Conservation (phyloP, 108 stramenopile species). For the Fragilaria crotonensis region DNA sequence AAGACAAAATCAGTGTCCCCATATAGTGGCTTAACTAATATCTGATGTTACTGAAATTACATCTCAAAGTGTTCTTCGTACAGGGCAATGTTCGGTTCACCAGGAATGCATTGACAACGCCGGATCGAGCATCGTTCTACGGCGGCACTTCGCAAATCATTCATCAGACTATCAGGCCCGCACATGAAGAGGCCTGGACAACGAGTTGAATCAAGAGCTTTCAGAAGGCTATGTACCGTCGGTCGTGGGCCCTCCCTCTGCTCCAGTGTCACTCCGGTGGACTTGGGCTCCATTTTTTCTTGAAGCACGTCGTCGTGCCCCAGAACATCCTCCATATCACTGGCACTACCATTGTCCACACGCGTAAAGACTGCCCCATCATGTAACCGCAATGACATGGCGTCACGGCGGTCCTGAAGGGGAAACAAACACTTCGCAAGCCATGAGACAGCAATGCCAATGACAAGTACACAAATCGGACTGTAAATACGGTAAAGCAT, state of each 20-base stretch:
- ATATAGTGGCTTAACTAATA: too few species aligned
- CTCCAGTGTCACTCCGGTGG: background rate
- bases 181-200: conserved; percentile 1
- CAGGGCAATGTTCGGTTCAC: conserved; percentile 1
- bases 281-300: background rate
- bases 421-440: too few species aligned
- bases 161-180: background rate
- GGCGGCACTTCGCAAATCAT: conserved; percentile 3
- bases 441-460: too few species aligned
- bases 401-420: background rate
- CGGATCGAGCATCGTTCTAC: background rate
- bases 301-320: background rate
- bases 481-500: too few species aligned
- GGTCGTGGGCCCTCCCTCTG: background rate
- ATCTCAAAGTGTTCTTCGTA: conserved; percentile 4
- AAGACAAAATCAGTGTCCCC: too few species aligned
- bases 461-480: too few species aligned
- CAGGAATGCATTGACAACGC: background rate
- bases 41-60: too few species aligned
- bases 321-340: background rate
- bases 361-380: background rate
- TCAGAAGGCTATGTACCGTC: background rate
- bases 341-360: background rate
- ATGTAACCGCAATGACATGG: background rate
- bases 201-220: background rate